Evolutionary conservation across 305 asterid species (phyloP).

Genomic region (Vinca major): DNA sequence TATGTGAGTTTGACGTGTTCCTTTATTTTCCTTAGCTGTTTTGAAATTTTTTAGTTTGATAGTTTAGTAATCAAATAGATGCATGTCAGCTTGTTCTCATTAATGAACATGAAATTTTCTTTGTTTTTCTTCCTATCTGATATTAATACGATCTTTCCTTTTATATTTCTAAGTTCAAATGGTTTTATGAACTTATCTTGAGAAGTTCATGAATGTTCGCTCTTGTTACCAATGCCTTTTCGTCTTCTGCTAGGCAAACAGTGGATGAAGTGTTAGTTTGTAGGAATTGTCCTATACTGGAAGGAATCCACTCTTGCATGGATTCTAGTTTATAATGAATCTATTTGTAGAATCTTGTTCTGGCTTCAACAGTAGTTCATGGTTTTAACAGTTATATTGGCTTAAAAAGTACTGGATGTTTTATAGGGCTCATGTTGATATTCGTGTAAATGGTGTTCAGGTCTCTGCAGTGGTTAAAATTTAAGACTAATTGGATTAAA

Average conservation of each 20-base stretch:
- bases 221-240: not conserved
- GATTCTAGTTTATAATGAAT: not conserved
- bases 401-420: not conserved
- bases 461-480: not conserved
- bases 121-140: not conserved
- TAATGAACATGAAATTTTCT: not conserved
- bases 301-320: not conserved
- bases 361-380: not conserved
- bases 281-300: not conserved
- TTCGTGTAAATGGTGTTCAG: not conserved
- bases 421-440: not conserved
- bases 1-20: slow-evolving; percentile 8
- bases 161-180: not conserved
- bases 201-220: not conserved
- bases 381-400: not conserved
- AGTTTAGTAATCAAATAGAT: not conserved
- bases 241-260: not conserved
- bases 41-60: not conserved
- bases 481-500: not conserved
- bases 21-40: not conserved
- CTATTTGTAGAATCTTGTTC: not conserved
- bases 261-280: not conserved
- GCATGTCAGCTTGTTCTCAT: not conserved
- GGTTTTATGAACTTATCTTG: not conserved
- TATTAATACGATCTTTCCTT: not conserved